These are phyloP conservation scores for Rosa chinensis DNA, from an alignment of 306 rosid species.

Conservation along the genomic window DNA sequence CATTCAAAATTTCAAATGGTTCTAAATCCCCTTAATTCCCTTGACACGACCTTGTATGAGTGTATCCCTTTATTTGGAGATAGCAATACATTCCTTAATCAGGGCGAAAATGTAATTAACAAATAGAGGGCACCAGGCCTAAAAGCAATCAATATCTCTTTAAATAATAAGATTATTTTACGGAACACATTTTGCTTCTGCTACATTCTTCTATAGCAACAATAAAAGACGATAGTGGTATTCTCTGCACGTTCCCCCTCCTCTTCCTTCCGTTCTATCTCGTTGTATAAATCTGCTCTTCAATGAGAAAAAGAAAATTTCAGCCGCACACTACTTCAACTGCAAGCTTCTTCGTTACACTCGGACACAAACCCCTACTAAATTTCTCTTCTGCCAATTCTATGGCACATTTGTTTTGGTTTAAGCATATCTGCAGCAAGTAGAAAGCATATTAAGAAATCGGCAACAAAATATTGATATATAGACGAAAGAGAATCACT, in stretches of 20 bases:
- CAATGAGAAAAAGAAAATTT: conserved; percentile 7
- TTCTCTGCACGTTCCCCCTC: neutral
- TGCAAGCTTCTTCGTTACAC: conserved; percentile 65
- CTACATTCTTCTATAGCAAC: neutral
- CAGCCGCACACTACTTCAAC: conserved; percentile 74
- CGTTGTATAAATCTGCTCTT: neutral
- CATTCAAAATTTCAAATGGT: no score
- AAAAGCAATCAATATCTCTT: no score
- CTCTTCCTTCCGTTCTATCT: neutral
- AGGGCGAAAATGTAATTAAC: no score
- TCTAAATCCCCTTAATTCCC: no score
- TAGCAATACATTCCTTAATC: no score
- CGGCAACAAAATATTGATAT: neutral
- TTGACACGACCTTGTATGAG: no score
- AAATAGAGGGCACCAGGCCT: no score
- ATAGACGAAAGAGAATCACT: neutral
- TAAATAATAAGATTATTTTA: no score
- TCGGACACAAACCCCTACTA: conserved; percentile 44
- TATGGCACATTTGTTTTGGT: conserved; percentile 58
- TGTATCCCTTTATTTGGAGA: no score
- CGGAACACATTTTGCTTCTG: no score
- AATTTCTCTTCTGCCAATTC: conserved; percentile 56
- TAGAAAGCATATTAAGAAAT: conserved; percentile 13
- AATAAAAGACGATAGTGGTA: neutral
- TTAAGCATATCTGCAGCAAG: conserved; percentile 61